These are phyloP conservation scores for Gamarada debralockiae DNA, from an alignment of 495 filamentous ascomycete genomes.

Conservation along the genomic window DNA sequence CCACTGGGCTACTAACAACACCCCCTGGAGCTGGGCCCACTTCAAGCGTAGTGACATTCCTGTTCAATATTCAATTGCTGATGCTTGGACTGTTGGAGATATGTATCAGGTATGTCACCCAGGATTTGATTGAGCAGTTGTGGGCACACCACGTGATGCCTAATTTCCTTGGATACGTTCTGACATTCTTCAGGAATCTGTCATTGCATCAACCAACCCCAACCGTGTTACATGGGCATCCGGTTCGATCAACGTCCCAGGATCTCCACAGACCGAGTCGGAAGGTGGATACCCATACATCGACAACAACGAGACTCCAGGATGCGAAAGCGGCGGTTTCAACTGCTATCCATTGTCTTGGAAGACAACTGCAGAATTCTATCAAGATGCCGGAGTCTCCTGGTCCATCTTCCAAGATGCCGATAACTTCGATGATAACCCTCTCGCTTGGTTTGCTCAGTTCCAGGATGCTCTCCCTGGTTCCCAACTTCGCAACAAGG, in stretches of 20 bases:
- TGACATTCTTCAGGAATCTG: constrained; percentile 34
- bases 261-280: constrained; percentile 37
- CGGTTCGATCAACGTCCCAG: constrained; percentile 49
- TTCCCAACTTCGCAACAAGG: constrained; percentile 38
- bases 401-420: constrained; percentile 53
- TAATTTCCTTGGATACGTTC: not conserved
- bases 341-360: constrained; percentile 54
- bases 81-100: constrained; percentile 49
- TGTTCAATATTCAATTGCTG: constrained; percentile 50
- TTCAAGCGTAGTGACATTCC: constrained; percentile 46
- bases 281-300: constrained; percentile 47
- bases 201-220: constrained; percentile 50
- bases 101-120: constrained; percentile 47
- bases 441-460: constrained; percentile 50
- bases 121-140: constrained; percentile 26
- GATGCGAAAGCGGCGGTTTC: constrained; percentile 39
- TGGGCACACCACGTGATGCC: no score
- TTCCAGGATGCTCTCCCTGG: constrained; percentile 39
- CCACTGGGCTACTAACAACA: constrained; percentile 49
- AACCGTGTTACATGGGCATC: constrained; percentile 53
- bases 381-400: constrained; percentile 46
- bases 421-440: constrained; percentile 55
- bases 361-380: constrained; percentile 50
- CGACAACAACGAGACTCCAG: constrained; percentile 53
- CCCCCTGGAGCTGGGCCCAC: constrained; percentile 51